Percentiles rank a stretch among this genome's conserved stretches.
Conservation (phyloP, 2,329 filamentous ascomycete genomes). For the Purpureocillium takamizusanense region DNA sequence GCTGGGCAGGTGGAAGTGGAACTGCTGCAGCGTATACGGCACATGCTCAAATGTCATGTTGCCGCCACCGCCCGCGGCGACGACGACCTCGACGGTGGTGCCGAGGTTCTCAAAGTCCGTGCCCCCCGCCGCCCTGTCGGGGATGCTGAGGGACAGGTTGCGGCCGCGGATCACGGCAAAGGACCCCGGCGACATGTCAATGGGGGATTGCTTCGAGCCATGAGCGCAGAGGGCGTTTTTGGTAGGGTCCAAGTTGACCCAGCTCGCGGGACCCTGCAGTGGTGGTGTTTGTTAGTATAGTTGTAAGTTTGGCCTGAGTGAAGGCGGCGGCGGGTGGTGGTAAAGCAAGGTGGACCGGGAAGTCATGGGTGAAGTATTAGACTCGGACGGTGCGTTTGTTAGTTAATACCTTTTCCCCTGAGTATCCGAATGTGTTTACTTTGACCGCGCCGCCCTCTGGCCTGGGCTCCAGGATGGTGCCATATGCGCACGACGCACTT, state of each 20-base stretch:
- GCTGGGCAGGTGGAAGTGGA: constrained; percentile 52
- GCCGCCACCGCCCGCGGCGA: constrained; percentile 38
- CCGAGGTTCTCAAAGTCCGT: constrained; percentile 42
- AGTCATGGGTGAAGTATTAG: neutral
- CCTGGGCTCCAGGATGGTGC: constrained; percentile 25
- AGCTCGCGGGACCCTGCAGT: constrained; percentile 38
- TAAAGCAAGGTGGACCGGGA: no score
- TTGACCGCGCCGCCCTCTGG: constrained; percentile 18
- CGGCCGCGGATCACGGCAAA: constrained; percentile 19
- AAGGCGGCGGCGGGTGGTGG: no score
- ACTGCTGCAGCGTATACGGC: constrained; percentile 39
- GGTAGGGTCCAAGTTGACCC: constrained; percentile 33
- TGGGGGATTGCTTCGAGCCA: constrained; percentile 45
- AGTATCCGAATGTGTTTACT: constrained; percentile 28
- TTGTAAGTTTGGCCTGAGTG: no score
- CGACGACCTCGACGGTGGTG: constrained; percentile 37
- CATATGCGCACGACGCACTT: constrained; percentile 27
- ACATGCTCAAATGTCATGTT: constrained; percentile 29
- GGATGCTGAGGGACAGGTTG: constrained; percentile 24
- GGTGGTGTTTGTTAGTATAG: no score
- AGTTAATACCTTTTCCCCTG: constrained; percentile 24
- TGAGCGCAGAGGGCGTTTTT: constrained; percentile 35
- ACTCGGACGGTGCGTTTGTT: no score
- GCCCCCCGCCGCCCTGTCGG: constrained; percentile 18
- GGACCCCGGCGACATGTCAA: constrained; percentile 32